Evolutionary conservation across 805 yeast species (phyloP), one percentile per base, ranked within the genome.

Genomic region (Kodamaea sagamina): DNA sequence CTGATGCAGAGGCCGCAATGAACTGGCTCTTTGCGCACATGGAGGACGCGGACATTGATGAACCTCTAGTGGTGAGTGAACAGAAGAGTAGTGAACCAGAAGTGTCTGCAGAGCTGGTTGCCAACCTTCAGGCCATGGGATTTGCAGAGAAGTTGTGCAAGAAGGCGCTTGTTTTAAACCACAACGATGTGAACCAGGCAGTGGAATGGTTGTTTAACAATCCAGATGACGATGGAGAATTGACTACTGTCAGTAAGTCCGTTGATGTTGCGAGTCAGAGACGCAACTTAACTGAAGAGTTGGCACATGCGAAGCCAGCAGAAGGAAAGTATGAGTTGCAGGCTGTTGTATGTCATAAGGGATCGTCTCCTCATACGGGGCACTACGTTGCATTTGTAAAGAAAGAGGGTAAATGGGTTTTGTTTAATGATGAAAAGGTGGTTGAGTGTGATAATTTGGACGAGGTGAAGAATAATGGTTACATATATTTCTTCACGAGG

Each of bases 381-480:
- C 97, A 89, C 61, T 89, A 89, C 61, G 97, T 90, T 31, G 86
- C 83, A 1, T 89, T 85, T 54, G 69, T 86, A 24, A 75, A 71
- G 43, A 77, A 78, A 46, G 59, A 54, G 41, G 57, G 49, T 9
- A 66, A 71, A 41, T 89, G 96, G 96, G 83, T 84, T 2, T 67
- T 89, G 32, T 90, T 81, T 66, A 89, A 89, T 58, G 97, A 89
- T 58, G 97, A 89, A 54, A 89, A 88, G 62, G 95, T 89, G 2
- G 92, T 85, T 6, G 55, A 69, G 8, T 76, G 79, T 26, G 78
- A 72, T 15, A 64, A 59, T 41, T 39, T 75, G 16, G 62, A 63
- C 4, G 83, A 78, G 43, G 62, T 76, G 32, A 70, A 65, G 42
- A 62, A 58, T 10, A 69, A 67, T 43, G 81, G 79, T 1, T 78